Evolutionary conservation across 805 yeast genomes (phyloP), one percentile per base, ranked within the genome.

Genomic region (Kluyveromyces starmeri): DNA sequence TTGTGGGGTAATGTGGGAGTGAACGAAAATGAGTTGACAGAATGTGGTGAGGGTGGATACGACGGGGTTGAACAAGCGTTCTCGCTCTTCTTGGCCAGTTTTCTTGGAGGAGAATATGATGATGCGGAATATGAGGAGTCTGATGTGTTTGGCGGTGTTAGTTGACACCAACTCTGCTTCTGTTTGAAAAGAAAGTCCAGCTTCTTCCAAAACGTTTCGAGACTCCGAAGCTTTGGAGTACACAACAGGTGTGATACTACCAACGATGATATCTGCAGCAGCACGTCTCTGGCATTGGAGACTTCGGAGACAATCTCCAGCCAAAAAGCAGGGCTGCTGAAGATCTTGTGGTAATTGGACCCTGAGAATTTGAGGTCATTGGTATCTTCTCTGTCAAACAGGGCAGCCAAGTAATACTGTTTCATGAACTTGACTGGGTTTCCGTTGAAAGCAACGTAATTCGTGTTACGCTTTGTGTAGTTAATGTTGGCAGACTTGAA

Each of bases 401-500:
- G 32, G 29, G 30, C 27, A 22, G 38, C 38, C 21, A 54, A 40
- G 23, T 45, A 54, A 27, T 43, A 48, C 28, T 44, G 47, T 26
- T 46, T 42, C 20, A 53, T 38, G 30, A 52, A 51, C 5, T 34
- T 45, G 15, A 42, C 36, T 7, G 56, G 50, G 32, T 46, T 42
- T 13, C 28, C 37, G 9, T 42, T 32, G 34, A 44, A 53, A 4
- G 32, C 37, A 8, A 41, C 40, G 27, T 45, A 48, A 27, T 46
- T 46, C 28, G 29, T 32, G 13, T 27, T 39, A 20, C 17, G 29
- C 5, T 26, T 34, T 2, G 37, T 11, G 2, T 20, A 24, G 2
- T 78, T 58, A 38, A 73, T 73, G 59, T 84, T 94, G n/a, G 81
- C 76, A 26, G 55, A 42, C 45, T 71, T 75, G 64, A 85, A 86